These are phyloP conservation scores for Aspergillus cejpii DNA, from an alignment of 2,329 filamentous ascomycete genomes.

Conservation along the genomic window DNA sequence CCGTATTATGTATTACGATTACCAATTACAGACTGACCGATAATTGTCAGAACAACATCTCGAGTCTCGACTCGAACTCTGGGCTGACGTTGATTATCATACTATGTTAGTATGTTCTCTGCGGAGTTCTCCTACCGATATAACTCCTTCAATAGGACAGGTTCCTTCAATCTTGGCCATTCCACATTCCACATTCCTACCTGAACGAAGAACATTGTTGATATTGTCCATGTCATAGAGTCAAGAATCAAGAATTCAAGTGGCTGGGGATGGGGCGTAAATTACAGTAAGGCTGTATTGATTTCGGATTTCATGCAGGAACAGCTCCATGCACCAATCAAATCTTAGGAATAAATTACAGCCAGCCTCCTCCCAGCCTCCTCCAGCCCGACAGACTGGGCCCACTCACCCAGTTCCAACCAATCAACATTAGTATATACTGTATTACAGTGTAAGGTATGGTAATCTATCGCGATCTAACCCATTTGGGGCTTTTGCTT, in stretches of 20 bases:
- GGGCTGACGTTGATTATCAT: too few species aligned
- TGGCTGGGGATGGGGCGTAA: background rate
- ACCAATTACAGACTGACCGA: too few species aligned
- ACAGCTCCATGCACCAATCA: background rate
- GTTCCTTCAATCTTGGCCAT: too few species aligned
- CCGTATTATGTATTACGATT: too few species aligned
- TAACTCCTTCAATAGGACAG: too few species aligned
- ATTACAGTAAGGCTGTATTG: background rate
- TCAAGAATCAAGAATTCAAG: background rate
- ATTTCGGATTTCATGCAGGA: conserved; percentile 2
- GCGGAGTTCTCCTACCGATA: too few species aligned
- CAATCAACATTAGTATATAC: conserved; percentile 3
- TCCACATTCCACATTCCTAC: too few species aligned
- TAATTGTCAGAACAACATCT: too few species aligned
- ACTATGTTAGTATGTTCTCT: too few species aligned
- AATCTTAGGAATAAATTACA: background rate
- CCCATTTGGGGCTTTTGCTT: conserved; percentile 1
- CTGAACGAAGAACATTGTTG: too few species aligned
- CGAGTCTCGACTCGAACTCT: too few species aligned
- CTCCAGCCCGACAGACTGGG: conserved; percentile 2
- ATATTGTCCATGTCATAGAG: background rate
- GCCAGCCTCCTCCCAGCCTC: conserved; percentile 15
- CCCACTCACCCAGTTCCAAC: conserved; percentile 4
- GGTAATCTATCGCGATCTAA: conserved; percentile 2
- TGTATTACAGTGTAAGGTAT: background rate